Base-by-base conservation (phyloP, 1,139 yeast genomes). In the Sugiyamaella novakii region DNA sequence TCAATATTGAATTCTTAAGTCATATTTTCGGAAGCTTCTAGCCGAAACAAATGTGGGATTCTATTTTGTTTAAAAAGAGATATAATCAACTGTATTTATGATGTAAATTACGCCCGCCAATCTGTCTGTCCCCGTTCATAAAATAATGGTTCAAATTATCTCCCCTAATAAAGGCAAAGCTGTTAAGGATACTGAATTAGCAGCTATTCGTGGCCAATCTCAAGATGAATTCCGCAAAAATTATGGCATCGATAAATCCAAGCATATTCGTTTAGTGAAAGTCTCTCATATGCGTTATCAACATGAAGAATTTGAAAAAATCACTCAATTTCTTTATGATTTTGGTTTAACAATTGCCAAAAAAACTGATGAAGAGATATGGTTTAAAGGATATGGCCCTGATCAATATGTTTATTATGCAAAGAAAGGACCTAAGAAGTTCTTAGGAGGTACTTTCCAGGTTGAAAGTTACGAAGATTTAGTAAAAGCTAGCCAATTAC, bases 331-430 rank as follows among this genome's bases (percentile, higher is more conserved):
- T 24, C 15, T 43, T 12, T 10, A 35, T 17, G 46, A 43, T 21
- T 43, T 43, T 43, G 46, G 46, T 2, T 31, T 43, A 17, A 15
- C 29, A 19, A 25, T 43, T 12, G 43, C 31, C 4, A 36, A 34
- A 27, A 12, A 15, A 17, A 36, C 43, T 12, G 46, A 43, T 29
- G 7, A 17, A 8, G 44, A 43, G 17, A 18, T 43, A n/a, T 43
- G 30, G 29, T 43, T 31, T 21, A 19, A 19, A 36, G 46, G 46
- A 8, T 43, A 43, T 19, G 46, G 46, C 6, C 21, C 24, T 2
- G 46, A 43, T 17, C 42, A 41, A 3, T 43, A 43, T 14, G 46
- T 43, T 15, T 43, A 43, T 29, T 43, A 43, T 18, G 44, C 44
- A 3, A 14, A 19, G 17, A 34, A 43, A 7, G 46, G 46, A 18